Evolutionary conservation across 768 basidiomycete species (phyloP).

Genomic region (Neoboletus magnificus): DNA sequence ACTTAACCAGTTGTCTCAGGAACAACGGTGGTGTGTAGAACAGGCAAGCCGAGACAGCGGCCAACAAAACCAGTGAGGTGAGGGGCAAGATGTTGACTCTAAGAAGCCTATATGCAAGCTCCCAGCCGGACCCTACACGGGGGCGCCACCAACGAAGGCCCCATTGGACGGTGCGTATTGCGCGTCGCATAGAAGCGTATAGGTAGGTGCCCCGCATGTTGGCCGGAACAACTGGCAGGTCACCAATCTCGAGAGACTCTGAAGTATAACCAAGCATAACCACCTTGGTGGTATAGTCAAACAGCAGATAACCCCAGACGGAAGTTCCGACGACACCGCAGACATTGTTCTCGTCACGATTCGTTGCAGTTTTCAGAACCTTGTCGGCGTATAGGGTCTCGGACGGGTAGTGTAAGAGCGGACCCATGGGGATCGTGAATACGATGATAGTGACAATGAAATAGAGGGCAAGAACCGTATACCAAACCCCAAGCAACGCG

Average conservation of each 20-base stretch:
- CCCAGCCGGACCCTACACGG: constrained; percentile 59
- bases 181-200: constrained; percentile 61
- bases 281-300: constrained; percentile 85
- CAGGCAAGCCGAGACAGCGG: constrained; percentile 53
- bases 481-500: constrained; percentile 44
- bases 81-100: constrained; percentile 51
- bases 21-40: constrained; percentile 68
- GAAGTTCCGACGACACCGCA: constrained; percentile 54
- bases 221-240: constrained; percentile 77
- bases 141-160: constrained; percentile 58
- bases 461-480: constrained; percentile 50
- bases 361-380: constrained; percentile 55
- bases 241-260: constrained; percentile 77
- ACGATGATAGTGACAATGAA: constrained; percentile 41
- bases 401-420: constrained; percentile 70
- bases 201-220: constrained; percentile 66
- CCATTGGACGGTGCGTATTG: constrained; percentile 49
- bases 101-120: constrained; percentile 57
- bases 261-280: constrained; percentile 78
- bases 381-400: constrained; percentile 74
- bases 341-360: constrained; percentile 70
- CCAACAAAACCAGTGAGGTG: constrained; percentile 44
- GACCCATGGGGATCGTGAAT: constrained; percentile 63
- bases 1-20: constrained; percentile 54
- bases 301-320: constrained; percentile 52